Evolutionary conservation across 2,329 filamentous ascomycete genomes (phyloP), one percentile per base, ranked within the genome.

Genomic region (Lojkania enalia): DNA sequence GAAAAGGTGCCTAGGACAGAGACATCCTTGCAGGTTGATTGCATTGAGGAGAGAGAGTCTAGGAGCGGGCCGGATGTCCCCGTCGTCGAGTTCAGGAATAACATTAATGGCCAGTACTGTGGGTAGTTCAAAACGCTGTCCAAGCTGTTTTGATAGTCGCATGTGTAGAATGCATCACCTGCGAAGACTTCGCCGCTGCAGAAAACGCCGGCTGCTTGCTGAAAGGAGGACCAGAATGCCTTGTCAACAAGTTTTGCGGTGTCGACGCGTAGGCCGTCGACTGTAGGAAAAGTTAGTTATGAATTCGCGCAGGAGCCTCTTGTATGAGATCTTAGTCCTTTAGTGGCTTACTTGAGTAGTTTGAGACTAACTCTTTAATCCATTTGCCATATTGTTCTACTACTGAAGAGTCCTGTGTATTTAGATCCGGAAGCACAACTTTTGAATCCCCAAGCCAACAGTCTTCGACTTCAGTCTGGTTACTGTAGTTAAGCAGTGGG

Each of bases 371-470:
- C 14, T 52, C 19, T 5, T 45, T 35, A 14, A 59, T 55, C 56
- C 56, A 59, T 2, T n/a, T 44, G 11, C 42, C 39, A 35, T 57
- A 59, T 20, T 15, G 33, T 20, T 42, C 33, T 15, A 20, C 16
- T 3, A 59, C 54, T 6, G 21, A 25, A 20, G 37, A 31, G 42
- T 72, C 62, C 33, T 77, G 71, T 5, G 75, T 78, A 18, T 69
- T 67, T 23, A 79, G 54, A 52, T 79, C 76, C 1, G 73, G 67
- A 6, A 78, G 66, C 20, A 49, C 48, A 5, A 61, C 56, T 9
- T 43, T 46, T 12, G 67, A 58, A 54, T 78, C 74, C 9, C 78
- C 79, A 18, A 78, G 67, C 77, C 78, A 80, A 62, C 79, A 79
- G 39, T 65, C 42, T 47, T 75, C 67, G 4, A 71, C 67, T 27